Evolutionary conservation across 768 basidiomycete species (phyloP).

Genomic region (Tremella fuciformis): DNA sequence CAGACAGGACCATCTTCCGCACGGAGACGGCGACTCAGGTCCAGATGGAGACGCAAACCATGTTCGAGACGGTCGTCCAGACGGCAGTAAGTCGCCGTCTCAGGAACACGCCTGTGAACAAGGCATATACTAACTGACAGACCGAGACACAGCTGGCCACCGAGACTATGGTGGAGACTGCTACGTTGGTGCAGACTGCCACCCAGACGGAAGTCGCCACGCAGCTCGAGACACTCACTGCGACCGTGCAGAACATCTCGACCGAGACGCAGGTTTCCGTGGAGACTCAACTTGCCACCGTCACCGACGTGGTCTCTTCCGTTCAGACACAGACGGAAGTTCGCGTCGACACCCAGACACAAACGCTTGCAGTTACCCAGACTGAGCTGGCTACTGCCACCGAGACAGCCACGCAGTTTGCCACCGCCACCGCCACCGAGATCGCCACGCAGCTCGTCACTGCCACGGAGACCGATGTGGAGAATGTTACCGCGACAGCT

Average conservation of each 20-base stretch:
- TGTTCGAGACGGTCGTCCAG: conserved; percentile 3
- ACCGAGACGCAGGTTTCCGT: background rate
- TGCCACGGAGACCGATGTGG: background rate
- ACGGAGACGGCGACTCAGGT: conserved; percentile 1
- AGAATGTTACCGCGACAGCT: conserved; percentile 8
- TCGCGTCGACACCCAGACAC: background rate
- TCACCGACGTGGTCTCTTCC: background rate
- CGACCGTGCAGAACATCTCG: conserved; percentile 1
- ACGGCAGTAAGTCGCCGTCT: conserved; percentile 7
- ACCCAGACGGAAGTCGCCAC: conserved; percentile 7
- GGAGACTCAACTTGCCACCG: conserved; percentile 10
- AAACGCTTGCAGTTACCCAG: background rate
- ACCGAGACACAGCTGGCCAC: conserved; percentile 14
- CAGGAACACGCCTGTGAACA: background rate
- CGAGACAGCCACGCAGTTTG: background rate
- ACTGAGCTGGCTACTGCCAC: conserved; percentile 12
- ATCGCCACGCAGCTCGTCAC: conserved; percentile 6
- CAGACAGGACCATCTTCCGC: conserved; percentile 6
- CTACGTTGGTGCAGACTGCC: conserved; percentile 6
- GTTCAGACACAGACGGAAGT: conserved; percentile 8
- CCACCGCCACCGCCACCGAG: conserved; percentile 9
- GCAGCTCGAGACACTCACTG: background rate
- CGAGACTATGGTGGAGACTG: conserved; percentile 5
- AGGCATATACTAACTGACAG: background rate
- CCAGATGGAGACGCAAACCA: conserved; percentile 3